Conservation (phyloP, 2,329 filamentous ascomycete species). For the Pleurostoma richardsiae region DNA sequence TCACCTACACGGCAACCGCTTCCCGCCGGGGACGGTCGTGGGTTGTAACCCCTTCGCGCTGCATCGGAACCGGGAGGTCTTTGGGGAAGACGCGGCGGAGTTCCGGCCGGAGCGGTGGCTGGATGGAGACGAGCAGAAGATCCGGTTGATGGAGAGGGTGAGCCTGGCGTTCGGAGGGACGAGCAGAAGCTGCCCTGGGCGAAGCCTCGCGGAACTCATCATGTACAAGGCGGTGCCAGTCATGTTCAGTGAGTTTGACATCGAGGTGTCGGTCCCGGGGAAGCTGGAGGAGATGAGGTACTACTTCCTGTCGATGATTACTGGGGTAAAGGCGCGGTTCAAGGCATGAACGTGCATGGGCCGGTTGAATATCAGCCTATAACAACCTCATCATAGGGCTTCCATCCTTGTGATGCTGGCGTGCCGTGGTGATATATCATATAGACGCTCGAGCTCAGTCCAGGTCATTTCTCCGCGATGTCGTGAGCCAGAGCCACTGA, state of each 20-base stretch:
- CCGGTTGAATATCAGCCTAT: too few species aligned
- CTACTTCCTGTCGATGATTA: constrained; percentile 50
- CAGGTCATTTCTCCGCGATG: too few species aligned
- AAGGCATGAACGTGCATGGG: too few species aligned
- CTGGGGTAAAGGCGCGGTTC: constrained; percentile 38
- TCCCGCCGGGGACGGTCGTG: constrained; percentile 42
- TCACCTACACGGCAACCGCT: constrained; percentile 27
- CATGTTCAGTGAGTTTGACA: constrained; percentile 38
- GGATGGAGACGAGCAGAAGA: constrained; percentile 13
- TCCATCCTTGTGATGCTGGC: too few species aligned
- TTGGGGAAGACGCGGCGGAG: constrained; percentile 35
- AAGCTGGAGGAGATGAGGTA: constrained; percentile 30
- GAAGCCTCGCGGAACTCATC: constrained; percentile 45
- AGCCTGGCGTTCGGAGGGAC: constrained; percentile 49
- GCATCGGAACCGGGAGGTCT: constrained; percentile 44
- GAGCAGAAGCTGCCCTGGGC: constrained; percentile 42
- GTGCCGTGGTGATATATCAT: too few species aligned
- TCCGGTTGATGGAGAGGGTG: constrained; percentile 37
- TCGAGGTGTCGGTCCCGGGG: constrained; percentile 31
- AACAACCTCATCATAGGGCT: too few species aligned
- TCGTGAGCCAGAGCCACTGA: too few species aligned
- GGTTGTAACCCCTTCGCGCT: constrained; percentile 45
- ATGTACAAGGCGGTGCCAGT: constrained; percentile 36
- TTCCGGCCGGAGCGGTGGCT: constrained; percentile 47
- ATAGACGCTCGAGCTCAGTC: too few species aligned